Percentiles rank a stretch among this genome's conserved stretches.
Evolutionary conservation across 1,284 basidiomycete genomes (phyloP).

Genomic region (Cutaneotrichosporon spelunceum): DNA sequence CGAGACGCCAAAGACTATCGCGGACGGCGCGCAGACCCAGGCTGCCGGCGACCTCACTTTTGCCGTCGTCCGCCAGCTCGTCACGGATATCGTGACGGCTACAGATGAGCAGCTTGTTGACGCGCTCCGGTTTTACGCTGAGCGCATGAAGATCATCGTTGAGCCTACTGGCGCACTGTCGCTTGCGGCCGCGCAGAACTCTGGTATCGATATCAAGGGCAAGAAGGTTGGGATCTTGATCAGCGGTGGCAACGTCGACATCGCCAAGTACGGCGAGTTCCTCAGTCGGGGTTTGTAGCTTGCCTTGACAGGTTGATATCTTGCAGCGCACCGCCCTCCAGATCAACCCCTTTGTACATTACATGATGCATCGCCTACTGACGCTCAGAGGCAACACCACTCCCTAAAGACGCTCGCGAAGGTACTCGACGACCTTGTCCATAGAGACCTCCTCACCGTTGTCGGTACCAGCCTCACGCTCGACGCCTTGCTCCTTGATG

Average conservation of each 20-base stretch:
- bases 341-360: neutral
- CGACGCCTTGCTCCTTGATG: slow-evolving; percentile 87
- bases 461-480: slow-evolving; percentile 61
- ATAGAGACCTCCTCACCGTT: slow-evolving; percentile 66
- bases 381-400: neutral
- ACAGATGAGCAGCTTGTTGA: slow-evolving; percentile 97
- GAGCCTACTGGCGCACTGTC: slow-evolving; percentile 96
- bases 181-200: slow-evolving; percentile 81
- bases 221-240: slow-evolving; percentile 88
- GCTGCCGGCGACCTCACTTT: slow-evolving; percentile 93
- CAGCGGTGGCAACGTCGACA: slow-evolving; percentile 99
- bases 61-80: slow-evolving; percentile 75
- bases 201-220: slow-evolving; percentile 75
- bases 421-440: slow-evolving; percentile 66
- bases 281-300: slow-evolving; percentile 65
- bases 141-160: slow-evolving; percentile 77
- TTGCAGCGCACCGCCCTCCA: no score
- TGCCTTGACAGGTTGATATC: no score
- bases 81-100: slow-evolving; percentile 82
- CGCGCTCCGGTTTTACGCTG: slow-evolving; percentile 97
- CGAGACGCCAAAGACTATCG: slow-evolving; percentile 89
- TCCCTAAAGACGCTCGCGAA: slow-evolving; percentile 43
- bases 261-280: slow-evolving; percentile 91
- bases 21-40: slow-evolving; percentile 96
- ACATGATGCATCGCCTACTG: neutral